These are phyloP conservation scores for Drechslera avenae DNA, from an alignment of 2,329 filamentous ascomycete genomes.

Conservation along the genomic window DNA sequence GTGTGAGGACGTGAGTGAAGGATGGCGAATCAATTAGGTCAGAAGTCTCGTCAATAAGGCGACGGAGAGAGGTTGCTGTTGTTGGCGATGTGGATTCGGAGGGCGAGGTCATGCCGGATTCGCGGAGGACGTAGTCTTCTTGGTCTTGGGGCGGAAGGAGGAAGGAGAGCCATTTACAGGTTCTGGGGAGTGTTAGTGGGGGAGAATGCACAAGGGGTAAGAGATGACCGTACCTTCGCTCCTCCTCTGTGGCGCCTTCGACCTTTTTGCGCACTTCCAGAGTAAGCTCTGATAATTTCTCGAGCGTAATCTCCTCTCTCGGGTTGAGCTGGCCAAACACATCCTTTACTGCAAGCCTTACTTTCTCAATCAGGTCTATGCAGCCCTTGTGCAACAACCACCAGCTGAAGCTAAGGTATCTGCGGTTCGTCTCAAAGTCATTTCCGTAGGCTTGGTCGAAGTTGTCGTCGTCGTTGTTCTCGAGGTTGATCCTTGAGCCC, in stretches of 20 bases:
- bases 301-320: constrained; percentile 82
- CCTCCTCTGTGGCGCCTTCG: constrained; percentile 72
- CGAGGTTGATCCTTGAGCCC: constrained; percentile 78
- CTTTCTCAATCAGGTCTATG: constrained; percentile 78
- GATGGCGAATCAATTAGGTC: constrained; percentile 93
- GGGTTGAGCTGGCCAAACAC: constrained; percentile 90
- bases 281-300: constrained; percentile 78
- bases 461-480: constrained; percentile 91
- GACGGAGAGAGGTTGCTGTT: constrained; percentile 67
- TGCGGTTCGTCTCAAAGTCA: constrained; percentile 94
- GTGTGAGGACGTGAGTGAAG: constrained; percentile 83
- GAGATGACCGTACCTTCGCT: constrained; percentile 56
- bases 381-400: constrained; percentile 94
- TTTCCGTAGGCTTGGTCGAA: constrained; percentile 81
- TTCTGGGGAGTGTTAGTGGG: constrained; percentile 42
- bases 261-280: constrained; percentile 82
- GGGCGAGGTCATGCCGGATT: constrained; percentile 73
- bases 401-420: constrained; percentile 97
- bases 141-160: constrained; percentile 79
- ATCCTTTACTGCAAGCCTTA: constrained; percentile 83
- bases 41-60: constrained; percentile 91
- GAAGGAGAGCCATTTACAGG: constrained; percentile 77
- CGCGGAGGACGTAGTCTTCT: constrained; percentile 81
- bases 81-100: constrained; percentile 45
- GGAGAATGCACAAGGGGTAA: too few relatives aligned